Evolutionary conservation across 345 rosid species (phyloP), one percentile per base, ranked within the genome.

Genomic region (Leavenworthia alabamica): DNA sequence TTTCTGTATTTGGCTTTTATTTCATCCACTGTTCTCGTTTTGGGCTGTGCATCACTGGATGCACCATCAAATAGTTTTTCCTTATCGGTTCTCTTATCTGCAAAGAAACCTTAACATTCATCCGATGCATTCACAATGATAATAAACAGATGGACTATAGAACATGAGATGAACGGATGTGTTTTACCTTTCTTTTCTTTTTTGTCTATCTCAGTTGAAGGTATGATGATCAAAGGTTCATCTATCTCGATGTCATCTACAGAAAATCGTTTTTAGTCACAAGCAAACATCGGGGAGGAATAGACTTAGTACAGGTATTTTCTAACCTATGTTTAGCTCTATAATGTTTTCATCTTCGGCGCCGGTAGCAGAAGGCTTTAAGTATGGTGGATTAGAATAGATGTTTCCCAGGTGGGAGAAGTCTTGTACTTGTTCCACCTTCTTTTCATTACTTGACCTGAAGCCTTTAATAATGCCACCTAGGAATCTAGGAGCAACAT

Each of bases 1-100:
- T 80, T 84, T 71, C 82, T 73, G 76, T 93, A 93, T 76, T 89
- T 86, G 15, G 96, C 90, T 59, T 80, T 82, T 42, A 93, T 89
- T 81, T 93, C 97, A 56, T 86, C 89, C 8, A 82, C 77, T 36
- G 99, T 79, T 80, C 91, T 83, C 10, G 61, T 57, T 77, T 43
- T 77, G 12, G 97, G 99, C 28, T 77, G 80, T 56, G 79, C 45
- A 68, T 79, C 79, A 33, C 71, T 35, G 61, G 73, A 67, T 22
- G 79, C 84, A 64, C 90, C 93, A 66, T 86, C 92, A 22, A 91
- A 86, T 50, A 86, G 68, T 71, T 56, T 82, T 57, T 84, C 86
- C 74, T 66, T 82, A 42, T 88, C 85, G 1, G 69, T 62, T 70
- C 70, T 61, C 68, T 76, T 76, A 57, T 75, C 95, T 81, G 78